Evolutionary conservation across 192 early-diverging fungal genomes (phyloP).

Genomic region (Thoreauomyces humboldtii): DNA sequence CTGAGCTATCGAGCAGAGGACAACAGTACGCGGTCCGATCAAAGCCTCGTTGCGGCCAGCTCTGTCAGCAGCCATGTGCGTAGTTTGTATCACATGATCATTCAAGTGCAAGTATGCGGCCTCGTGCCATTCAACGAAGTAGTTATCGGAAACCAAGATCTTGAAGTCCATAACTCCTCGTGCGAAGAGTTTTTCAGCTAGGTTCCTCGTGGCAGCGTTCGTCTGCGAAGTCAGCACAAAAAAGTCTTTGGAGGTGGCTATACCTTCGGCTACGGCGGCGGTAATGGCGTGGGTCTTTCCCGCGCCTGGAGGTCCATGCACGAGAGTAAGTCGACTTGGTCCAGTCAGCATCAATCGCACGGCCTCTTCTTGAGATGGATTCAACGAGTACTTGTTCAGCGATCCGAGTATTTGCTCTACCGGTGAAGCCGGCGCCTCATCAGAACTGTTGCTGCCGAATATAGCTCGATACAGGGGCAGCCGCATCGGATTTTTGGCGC

Average conservation of each 20-base stretch:
- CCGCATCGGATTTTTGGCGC: too few relatives aligned
- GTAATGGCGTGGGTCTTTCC: slow-evolving; percentile 23
- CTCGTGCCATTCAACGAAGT: slow-evolving; percentile 1
- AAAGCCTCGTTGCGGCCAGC: background rate
- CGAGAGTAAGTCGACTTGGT: background rate
- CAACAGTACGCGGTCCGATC: slow-evolving; percentile 6
- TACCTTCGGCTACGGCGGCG: slow-evolving; percentile 18
- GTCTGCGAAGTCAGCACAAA: slow-evolving; percentile 8
- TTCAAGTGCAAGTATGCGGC: background rate
- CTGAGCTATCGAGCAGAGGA: slow-evolving; percentile 5
- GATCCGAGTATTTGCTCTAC: too few relatives aligned
- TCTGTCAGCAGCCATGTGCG: too few relatives aligned
- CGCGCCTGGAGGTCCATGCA: slow-evolving; percentile 2
- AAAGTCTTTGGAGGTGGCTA: slow-evolving; percentile 1
- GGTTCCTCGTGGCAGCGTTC: background rate
- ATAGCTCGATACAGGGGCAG: too few relatives aligned
- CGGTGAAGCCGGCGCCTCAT: too few relatives aligned
- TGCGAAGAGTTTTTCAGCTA: background rate
- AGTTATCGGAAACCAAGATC: slow-evolving; percentile 10
- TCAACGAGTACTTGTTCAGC: too few relatives aligned
- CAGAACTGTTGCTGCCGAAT: too few relatives aligned
- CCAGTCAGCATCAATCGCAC: background rate
- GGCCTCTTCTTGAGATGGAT: too few relatives aligned
- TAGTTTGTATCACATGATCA: slow-evolving; percentile 3
- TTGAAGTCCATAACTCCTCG: background rate